Percentiles rank a stretch among this genome's conserved stretches.
phyloP scores from a whole-genome alignment of 331 rosid species.

The Quercus phellos region DNA sequence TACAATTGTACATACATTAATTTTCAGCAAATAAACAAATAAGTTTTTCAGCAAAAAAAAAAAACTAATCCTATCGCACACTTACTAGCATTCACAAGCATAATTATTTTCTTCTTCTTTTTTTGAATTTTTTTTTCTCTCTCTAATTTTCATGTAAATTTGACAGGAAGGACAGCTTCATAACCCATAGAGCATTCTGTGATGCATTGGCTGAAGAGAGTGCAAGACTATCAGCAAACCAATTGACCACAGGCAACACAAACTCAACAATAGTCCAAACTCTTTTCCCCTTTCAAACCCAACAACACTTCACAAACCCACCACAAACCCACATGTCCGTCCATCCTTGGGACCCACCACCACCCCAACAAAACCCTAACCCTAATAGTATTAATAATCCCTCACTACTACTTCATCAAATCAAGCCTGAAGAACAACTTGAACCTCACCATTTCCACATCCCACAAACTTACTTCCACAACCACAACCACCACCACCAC shows the following conservation, averaged over 20 bases:
- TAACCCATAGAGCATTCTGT: constrained; percentile 94
- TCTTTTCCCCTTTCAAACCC: constrained; percentile 51
- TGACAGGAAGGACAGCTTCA: constrained; percentile 90
- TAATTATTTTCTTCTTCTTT: background rate
- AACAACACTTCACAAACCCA: constrained; percentile 19
- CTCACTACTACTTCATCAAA: background rate
- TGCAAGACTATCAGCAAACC: constrained; percentile 67
- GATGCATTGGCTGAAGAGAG: constrained; percentile 97
- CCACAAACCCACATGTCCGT: constrained; percentile 22
- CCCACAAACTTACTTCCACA: constrained; percentile 22
- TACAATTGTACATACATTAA: too few species aligned
- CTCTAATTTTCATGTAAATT: background rate
- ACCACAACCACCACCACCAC: background rate
- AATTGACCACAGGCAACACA: constrained; percentile 19
- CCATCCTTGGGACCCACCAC: constrained; percentile 38
- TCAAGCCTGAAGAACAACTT: constrained; percentile 42
- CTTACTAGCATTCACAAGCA: background rate
- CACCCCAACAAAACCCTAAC: constrained; percentile 57
- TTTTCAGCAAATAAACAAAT: too few species aligned
- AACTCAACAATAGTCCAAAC: constrained; percentile 27
- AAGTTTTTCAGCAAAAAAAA: too few species aligned
- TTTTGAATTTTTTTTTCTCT: background rate
- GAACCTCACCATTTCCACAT: constrained; percentile 29
- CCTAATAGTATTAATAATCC: constrained; percentile 25
- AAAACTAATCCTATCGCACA: too few species aligned